Base-by-base conservation (phyloP, 2,329 filamentous ascomycete species). In the Aspergillus clavatus region DNA sequence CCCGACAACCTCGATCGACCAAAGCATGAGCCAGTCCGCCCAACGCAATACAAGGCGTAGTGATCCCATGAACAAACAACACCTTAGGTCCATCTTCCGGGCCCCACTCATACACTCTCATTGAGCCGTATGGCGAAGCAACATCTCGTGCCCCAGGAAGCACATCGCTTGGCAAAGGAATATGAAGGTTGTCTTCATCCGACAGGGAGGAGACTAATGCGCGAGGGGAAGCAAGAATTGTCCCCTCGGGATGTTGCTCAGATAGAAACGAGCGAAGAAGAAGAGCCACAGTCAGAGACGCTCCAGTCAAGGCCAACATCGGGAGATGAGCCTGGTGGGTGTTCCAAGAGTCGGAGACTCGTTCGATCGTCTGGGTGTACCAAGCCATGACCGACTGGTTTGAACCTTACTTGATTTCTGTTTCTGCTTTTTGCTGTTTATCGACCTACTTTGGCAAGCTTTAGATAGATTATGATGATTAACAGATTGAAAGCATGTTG, bases 61-160 rank as follows among this genome's bases (percentile, higher is more conserved):
- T 86, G 57, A 93, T 90, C 4, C 89, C 89, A 64, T 91, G 89
- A 12, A 94, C 69, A 21, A 94, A 70, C 11, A 94, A 69, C 1
- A 91, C 81, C 58, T 83, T 89, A 22, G 81, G 76, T 1, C 87
- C 87, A 27, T 77, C 70, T 47, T 81, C 76, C 0, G 86, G 85
- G 0, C 89, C 89, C 78, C 84, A 93, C 72, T 94, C 89, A 61
- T 89, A 91, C 3, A 87, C 82, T 37, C 83, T 73, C 50, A 87
- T 79, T 4, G 71, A 79, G 12, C 88, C 87, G 60, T 87, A 89
- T 2, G 70, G 70, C 6, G 60, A 67, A 3, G 58, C 52, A 12
- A 93, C 81, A 61, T 89, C 80, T 46, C 86, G 77, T 0, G 72
- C 79, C 5, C 86, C 66, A 4, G 66, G 66, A 5, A 90, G 75